phyloP scores from a whole-genome alignment of 2,329 filamentous ascomycete species.

The Diaporthe ilicicola region DNA sequence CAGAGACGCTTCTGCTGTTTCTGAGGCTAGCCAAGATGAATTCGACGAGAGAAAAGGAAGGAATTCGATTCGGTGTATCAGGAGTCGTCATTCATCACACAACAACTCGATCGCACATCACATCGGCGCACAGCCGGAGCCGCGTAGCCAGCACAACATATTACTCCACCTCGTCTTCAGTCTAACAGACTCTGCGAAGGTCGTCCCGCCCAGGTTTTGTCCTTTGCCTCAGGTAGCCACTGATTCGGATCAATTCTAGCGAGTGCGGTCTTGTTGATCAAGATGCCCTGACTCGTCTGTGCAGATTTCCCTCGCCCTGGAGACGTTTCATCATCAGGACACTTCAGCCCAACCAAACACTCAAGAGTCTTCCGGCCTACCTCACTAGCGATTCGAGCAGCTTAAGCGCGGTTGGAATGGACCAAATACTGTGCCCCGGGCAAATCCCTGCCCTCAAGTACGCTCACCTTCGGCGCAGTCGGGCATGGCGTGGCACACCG shows the following conservation, averaged over 20 bases:
- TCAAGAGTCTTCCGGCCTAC: not conserved
- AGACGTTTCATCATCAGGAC: conserved; percentile 21
- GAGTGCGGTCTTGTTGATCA: conserved; percentile 21
- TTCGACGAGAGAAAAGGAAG: not conserved
- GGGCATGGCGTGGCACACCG: not conserved
- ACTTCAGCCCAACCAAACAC: not conserved
- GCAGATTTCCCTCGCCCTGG: conserved; percentile 1
- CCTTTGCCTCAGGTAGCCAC: conserved; percentile 8
- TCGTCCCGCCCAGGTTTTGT: conserved; percentile 4
- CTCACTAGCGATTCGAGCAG: not conserved
- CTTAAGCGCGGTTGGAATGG: no score
- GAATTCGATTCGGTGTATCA: not conserved
- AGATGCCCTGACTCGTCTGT: conserved; percentile 31
- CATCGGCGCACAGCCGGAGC: conserved; percentile 12
- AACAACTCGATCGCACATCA: not conserved
- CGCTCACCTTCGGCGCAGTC: conserved; percentile 5
- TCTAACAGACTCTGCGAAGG: not conserved
- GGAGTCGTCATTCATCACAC: conserved; percentile 5
- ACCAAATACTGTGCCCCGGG: not conserved
- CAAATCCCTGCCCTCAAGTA: not conserved
- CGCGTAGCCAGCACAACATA: conserved; percentile 18
- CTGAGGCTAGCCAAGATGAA: not conserved
- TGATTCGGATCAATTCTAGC: conserved; percentile 23
- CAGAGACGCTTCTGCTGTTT: conserved; percentile 10
- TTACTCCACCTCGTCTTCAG: not conserved